Conservation (phyloP, 192 early-diverging fungal species). For the Coemansia sp. region DNA sequence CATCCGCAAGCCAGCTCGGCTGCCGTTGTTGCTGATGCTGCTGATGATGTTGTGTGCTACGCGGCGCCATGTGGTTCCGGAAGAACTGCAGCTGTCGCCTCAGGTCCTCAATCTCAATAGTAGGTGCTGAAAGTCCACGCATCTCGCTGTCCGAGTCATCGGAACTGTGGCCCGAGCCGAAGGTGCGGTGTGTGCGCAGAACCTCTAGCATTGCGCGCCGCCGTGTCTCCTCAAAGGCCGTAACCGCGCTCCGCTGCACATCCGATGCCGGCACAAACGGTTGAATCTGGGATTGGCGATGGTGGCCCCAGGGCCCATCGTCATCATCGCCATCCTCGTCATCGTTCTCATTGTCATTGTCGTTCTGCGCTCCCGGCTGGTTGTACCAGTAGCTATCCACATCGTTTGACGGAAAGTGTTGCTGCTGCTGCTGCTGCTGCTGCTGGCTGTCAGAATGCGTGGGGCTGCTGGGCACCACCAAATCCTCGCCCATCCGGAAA, state of each 20-base stretch:
- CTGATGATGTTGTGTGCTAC: not conserved
- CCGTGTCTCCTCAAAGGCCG: conserved; percentile 18
- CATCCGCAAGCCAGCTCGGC: conserved; percentile 19
- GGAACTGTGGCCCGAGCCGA: conserved; percentile 11
- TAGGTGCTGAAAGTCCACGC: not conserved
- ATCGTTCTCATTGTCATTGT: not conserved
- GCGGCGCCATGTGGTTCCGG: not conserved
- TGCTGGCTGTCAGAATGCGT: not conserved
- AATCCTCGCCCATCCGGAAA: not conserved
- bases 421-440: too few relatives aligned
- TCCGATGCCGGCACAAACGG: not conserved
- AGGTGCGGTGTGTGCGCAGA: conserved; percentile 15
- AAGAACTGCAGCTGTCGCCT: not conserved
- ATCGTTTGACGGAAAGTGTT: conserved; percentile 46
- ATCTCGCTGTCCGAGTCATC: conserved; percentile 21
- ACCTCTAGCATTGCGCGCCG: conserved; percentile 43
- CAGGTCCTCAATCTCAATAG: not conserved
- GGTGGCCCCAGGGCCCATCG: not conserved
- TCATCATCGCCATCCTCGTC: not conserved
- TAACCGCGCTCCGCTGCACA: not conserved
- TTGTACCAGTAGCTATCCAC: conserved; percentile 58
- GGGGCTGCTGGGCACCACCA: not conserved
- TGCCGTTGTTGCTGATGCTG: not conserved
- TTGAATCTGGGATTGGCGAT: not conserved
- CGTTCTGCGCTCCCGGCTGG: conserved; percentile 23